phyloP scores from a whole-genome alignment of 2,329 filamentous ascomycete species.

The Penicillium nordicum region DNA sequence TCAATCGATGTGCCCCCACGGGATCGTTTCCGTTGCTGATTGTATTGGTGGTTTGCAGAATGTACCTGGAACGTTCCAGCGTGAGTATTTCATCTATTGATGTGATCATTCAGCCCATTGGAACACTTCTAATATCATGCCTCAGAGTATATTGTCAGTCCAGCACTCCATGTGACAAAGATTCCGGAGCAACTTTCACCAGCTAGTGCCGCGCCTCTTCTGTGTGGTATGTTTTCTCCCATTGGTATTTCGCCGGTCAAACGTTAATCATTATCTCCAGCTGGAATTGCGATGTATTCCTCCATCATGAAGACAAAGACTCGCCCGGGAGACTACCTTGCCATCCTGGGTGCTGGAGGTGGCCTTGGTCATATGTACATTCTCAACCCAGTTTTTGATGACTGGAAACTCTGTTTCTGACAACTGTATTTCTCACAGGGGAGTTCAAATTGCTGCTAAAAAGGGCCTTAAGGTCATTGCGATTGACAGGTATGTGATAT shows the following conservation, averaged over 20 bases:
- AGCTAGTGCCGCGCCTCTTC: constrained; percentile 35
- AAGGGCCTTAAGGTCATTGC: constrained; percentile 38
- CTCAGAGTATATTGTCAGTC: constrained; percentile 36
- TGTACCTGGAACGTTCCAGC: constrained; percentile 39
- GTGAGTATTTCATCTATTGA: constrained; percentile 12
- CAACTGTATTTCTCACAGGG: constrained; percentile 20
- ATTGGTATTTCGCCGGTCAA: neutral
- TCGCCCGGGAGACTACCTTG: constrained; percentile 35
- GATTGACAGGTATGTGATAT: constrained; percentile 32
- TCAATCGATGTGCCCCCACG: too few species aligned
- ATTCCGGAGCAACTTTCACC: constrained; percentile 33
- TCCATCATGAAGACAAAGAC: constrained; percentile 39
- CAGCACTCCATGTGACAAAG: constrained; percentile 35
- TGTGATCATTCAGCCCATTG: neutral
- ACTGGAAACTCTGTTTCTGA: neutral
- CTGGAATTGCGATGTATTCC: constrained; percentile 41
- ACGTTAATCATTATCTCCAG: constrained; percentile 14
- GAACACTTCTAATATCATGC: neutral
- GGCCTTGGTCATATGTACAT: constrained; percentile 40
- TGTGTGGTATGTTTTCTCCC: constrained; percentile 32
- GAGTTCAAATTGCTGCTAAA: constrained; percentile 37
- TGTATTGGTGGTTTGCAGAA: constrained; percentile 22
- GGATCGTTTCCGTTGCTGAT: neutral
- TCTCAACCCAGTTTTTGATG: neutral
- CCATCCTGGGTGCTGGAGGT: constrained; percentile 37